Conservation (phyloP, 129 eudicot genomes). For the Glebionis coronaria region DNA sequence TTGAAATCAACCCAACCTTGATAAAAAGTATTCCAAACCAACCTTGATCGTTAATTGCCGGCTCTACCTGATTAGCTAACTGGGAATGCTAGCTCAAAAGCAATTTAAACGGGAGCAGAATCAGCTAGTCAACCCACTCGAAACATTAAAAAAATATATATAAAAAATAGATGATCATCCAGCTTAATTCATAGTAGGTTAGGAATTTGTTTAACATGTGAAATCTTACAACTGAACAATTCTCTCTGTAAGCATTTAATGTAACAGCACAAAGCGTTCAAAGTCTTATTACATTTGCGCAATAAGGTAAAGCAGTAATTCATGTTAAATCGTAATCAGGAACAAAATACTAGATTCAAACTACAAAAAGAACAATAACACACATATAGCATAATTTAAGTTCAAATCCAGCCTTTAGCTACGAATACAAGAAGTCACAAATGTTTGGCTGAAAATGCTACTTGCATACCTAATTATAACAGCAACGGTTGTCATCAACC, state of each 20-base stretch:
- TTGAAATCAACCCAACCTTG: no score
- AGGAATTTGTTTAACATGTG: no score
- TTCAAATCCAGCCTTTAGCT: slow-evolving; percentile 8
- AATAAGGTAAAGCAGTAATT: background rate
- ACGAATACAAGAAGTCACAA: slow-evolving; percentile 11
- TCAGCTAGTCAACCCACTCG: background rate
- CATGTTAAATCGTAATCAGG: background rate
- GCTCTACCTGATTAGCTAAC: background rate
- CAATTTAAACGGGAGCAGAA: background rate
- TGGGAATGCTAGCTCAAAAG: background rate
- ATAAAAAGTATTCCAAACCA: no score
- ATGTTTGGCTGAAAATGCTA: background rate
- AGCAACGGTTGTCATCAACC: background rate
- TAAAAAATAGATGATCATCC: background rate
- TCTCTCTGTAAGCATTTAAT: no score
- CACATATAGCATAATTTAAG: background rate
- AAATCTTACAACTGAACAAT: background rate
- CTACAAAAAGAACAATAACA: background rate
- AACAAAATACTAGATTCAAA: background rate
- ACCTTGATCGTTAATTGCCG: no score
- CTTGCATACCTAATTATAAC: slow-evolving; percentile 4
- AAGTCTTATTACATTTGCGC: background rate
- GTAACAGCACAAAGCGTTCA: background rate
- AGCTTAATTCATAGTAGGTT: background rate
- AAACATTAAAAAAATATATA: no score